Conservation (phyloP, 306 rosid species). For the apple (Malus domestica) region ASM211411v1 NC_041796.1:18401501-18402000, state of each 20-base stretch:
- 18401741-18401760: slow-evolving; percentile 22
- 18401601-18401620: neutral
- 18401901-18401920: slow-evolving; percentile 41
- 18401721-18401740: slow-evolving; percentile 9
- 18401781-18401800: slow-evolving; percentile 6
- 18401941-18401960: slow-evolving; percentile 64
- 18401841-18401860: slow-evolving; percentile 5
- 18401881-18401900: slow-evolving; percentile 33
- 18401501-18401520: neutral
- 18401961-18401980: slow-evolving; percentile 13
- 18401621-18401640: neutral
- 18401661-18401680: neutral
- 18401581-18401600: slow-evolving; percentile 21
- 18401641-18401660: neutral
- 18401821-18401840: neutral
- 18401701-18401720: neutral
- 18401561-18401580: slow-evolving; percentile 11
- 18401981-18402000: slow-evolving; percentile 2
- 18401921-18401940: slow-evolving; percentile 34
- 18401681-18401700: neutral
- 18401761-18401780: neutral
- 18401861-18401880: neutral
- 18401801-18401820: slow-evolving; percentile 9
- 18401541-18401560: neutral
- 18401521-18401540: neutral